phyloP scores from a whole-genome alignment of 148 eudicot species.

The Linanthus parryae region DNA sequence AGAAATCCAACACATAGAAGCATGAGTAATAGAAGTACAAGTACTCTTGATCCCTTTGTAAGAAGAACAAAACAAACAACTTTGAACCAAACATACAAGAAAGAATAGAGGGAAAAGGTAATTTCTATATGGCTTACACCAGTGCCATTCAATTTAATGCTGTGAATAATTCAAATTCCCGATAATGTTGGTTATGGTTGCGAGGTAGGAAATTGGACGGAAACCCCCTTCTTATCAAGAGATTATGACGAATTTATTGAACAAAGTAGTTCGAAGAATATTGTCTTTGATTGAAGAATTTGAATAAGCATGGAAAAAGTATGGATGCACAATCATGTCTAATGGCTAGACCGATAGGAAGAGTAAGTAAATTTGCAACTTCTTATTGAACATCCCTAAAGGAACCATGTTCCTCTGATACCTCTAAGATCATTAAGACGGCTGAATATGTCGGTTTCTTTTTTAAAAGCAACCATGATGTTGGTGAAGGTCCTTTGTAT shows the following conservation, averaged over 20 bases:
- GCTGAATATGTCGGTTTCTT: not conserved
- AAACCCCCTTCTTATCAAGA: not conserved
- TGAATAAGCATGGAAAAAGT: not conserved
- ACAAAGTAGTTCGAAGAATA: not conserved
- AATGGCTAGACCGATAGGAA: not conserved
- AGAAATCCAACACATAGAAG: too few species aligned
- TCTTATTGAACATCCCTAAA: not conserved
- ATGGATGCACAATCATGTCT: not conserved
- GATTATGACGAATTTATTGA: not conserved
- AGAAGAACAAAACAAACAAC: too few species aligned
- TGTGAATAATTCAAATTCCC: not conserved
- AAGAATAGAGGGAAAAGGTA: not conserved
- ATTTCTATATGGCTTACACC: not conserved
- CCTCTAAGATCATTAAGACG: constrained; percentile 5
- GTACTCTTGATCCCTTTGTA: too few species aligned
- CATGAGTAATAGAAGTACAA: too few species aligned
- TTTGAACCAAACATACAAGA: not conserved
- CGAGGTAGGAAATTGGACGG: not conserved
- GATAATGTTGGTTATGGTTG: not conserved
- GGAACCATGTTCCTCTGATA: constrained; percentile 11
- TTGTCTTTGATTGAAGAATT: not conserved
- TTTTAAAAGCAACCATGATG: not conserved
- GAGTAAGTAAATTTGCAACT: not conserved
- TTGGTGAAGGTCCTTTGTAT: not conserved
- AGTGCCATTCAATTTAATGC: not conserved